These are phyloP conservation scores for Aureobasidium sp. DNA, from an alignment of 2,329 filamentous ascomycete species.

Conservation along the genomic window DNA sequence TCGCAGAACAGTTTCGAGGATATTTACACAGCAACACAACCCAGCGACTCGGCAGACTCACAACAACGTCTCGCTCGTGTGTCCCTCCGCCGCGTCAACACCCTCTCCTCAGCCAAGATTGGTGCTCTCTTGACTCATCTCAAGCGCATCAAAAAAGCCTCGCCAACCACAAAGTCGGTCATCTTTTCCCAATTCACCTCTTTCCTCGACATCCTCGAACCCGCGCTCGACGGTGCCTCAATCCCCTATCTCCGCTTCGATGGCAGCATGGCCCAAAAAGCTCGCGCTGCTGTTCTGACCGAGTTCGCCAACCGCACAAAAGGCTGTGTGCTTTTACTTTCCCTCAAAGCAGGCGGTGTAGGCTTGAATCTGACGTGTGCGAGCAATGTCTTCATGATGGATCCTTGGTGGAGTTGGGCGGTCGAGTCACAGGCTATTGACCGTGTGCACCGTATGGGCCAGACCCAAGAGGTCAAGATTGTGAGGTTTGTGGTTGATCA, in stretches of 20 bases:
- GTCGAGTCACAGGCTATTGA: conserved; percentile 97
- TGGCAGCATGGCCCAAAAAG: conserved; percentile 80
- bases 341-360: conserved; percentile 82
- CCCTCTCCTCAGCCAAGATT: conserved; percentile 81
- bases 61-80: conserved; percentile 42
- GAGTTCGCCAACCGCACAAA: conserved; percentile 56
- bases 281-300: conserved; percentile 67
- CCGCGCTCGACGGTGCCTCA: conserved; percentile 63
- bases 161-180: conserved; percentile 74
- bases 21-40: conserved; percentile 31
- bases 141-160: conserved; percentile 56
- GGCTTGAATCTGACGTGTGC: conserved; percentile 88
- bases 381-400: conserved; percentile 95
- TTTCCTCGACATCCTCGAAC: conserved; percentile 85
- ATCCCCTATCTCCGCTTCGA: conserved; percentile 84
- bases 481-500: conserved; percentile 81
- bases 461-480: conserved; percentile 77
- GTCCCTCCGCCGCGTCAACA: conserved; percentile 54
- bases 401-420: conserved; percentile 98
- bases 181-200: conserved; percentile 98
- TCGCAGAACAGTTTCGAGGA: conserved; percentile 24
- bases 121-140: conserved; percentile 71
- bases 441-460: conserved; percentile 94
- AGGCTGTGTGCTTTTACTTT: conserved; percentile 73
- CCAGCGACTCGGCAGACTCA: conserved; percentile 19